Conservation (phyloP, 345 rosid genomes). For the Xanthoceras sorbifolium region DNA sequence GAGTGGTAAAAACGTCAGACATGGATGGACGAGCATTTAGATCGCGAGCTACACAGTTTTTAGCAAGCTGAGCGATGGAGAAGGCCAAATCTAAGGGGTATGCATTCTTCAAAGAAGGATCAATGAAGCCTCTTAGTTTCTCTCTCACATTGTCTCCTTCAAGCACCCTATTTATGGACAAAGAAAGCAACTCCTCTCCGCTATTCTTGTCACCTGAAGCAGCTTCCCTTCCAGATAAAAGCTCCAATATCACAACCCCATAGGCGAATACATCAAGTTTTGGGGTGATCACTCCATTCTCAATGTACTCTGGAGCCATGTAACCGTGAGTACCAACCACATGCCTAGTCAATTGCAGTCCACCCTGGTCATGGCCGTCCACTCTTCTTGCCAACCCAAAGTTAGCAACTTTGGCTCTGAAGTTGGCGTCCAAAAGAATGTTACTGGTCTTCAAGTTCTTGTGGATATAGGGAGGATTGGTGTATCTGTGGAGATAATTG, state of each 20-base stretch:
- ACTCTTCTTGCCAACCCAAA: constrained; percentile 74
- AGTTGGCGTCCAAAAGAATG: constrained; percentile 67
- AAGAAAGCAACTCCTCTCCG: constrained; percentile 51
- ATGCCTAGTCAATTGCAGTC: constrained; percentile 68
- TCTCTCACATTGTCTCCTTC: constrained; percentile 76
- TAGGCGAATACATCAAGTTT: constrained; percentile 82
- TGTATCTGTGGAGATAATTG: constrained; percentile 75
- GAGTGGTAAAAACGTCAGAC: constrained; percentile 49
- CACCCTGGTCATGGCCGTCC: constrained; percentile 45
- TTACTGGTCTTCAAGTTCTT: constrained; percentile 84
- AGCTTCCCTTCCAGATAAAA: constrained; percentile 76
- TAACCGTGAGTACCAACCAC: constrained; percentile 88
- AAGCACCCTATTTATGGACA: constrained; percentile 51
- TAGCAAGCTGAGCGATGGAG: constrained; percentile 74
- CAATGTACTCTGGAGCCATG: constrained; percentile 87
- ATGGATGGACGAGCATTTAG: constrained; percentile 63
- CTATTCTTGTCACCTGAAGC: constrained; percentile 38
- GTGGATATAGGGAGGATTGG: constrained; percentile 77
- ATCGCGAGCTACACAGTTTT: constrained; percentile 60
- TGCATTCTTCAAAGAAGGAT: constrained; percentile 54
- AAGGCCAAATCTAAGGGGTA: constrained; percentile 84
- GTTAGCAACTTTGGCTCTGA: constrained; percentile 76
- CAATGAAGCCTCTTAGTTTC: constrained; percentile 59
- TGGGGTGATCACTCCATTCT: constrained; percentile 84
- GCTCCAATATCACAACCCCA: constrained; percentile 84